Percentiles rank a stretch among this genome's conserved stretches.
Evolutionary conservation across 495 filamentous ascomycete genomes (phyloP).

Genomic region (Xylaria flabelliformis): DNA sequence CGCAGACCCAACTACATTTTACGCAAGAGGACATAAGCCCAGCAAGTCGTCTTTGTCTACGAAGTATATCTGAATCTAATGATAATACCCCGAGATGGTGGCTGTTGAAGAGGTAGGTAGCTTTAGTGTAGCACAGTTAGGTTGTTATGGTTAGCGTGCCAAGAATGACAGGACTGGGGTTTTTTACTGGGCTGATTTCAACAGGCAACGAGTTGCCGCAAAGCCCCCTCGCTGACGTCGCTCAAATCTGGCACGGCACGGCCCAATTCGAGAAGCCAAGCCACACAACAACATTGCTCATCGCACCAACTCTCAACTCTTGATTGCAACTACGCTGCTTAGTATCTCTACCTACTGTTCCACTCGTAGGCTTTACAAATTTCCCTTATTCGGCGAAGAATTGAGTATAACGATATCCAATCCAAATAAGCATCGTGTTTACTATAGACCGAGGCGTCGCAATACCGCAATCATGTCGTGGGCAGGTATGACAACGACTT

Average conservation of each 20-base stretch:
- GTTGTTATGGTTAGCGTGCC: too few relatives aligned
- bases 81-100: too few relatives aligned
- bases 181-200: too few relatives aligned
- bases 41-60: too few relatives aligned
- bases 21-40: too few relatives aligned
- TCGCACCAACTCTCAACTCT: constrained; percentile 10
- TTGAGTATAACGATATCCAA: constrained; percentile 6
- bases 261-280: constrained; percentile 1
- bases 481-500: constrained; percentile 55
- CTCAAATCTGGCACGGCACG: neutral
- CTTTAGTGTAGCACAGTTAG: too few relatives aligned
- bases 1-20: too few relatives aligned
- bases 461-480: constrained; percentile 61
- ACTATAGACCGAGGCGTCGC: constrained; percentile 1
- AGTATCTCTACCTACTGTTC: neutral
- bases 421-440: neutral
- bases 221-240: constrained; percentile 35
- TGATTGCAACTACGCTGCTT: neutral
- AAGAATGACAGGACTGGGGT: too few relatives aligned
- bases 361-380: neutral
- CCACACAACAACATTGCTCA: constrained; percentile 8
- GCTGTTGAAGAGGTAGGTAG: too few relatives aligned
- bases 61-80: too few relatives aligned
- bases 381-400: neutral
- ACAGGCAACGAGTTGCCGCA: neutral